A percentile compares a stretch with the other conserved stretches of the same genome.
phyloP scores from a whole-genome alignment of 306 rosid species.

The Glycine latifolia region DNA sequence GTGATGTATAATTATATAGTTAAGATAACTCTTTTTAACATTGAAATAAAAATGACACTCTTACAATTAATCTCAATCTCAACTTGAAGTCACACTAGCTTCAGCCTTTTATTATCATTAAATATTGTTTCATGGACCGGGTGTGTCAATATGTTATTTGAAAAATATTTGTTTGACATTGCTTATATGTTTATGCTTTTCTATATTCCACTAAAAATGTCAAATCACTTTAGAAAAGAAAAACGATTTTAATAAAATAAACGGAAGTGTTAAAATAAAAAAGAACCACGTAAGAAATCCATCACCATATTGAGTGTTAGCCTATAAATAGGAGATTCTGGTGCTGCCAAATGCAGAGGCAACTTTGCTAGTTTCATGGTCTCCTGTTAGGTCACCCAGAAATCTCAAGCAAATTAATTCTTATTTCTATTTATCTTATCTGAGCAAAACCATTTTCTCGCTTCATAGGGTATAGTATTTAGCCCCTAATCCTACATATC shows the following conservation, averaged over 20 bases:
- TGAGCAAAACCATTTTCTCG: neutral
- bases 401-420: neutral
- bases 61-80: neutral
- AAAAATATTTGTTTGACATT: neutral
- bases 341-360: neutral
- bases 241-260: neutral
- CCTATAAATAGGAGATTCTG: slow-evolving; percentile 13
- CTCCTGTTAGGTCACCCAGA: neutral
- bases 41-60: neutral
- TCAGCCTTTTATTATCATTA: neutral
- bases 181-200: neutral
- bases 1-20: too few relatives aligned
- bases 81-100: neutral
- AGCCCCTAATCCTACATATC: neutral
- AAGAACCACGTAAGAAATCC: neutral
- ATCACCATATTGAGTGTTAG: neutral
- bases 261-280: neutral
- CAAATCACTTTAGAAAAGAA: neutral
- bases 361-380: neutral
- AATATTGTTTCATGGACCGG: neutral
- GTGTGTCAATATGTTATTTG: neutral
- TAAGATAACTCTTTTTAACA: too few relatives aligned
- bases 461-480: neutral
- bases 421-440: neutral
- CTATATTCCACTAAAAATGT: slow-evolving; percentile 5